Conservation (phyloP, 2,329 filamentous ascomycete genomes). For the Ceratocystis smalleyi region DNA sequence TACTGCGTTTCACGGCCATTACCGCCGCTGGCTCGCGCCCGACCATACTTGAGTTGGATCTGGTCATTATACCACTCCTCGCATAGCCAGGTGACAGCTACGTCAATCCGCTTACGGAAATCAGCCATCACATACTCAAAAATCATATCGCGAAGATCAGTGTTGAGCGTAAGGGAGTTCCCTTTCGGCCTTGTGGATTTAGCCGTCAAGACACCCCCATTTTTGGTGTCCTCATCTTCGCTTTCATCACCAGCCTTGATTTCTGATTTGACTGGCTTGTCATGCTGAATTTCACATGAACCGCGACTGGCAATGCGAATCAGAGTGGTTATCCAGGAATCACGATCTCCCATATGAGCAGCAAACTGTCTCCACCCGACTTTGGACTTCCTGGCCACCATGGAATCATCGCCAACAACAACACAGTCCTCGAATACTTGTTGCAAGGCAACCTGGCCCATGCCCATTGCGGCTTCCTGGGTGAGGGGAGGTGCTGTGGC, state of each 20-base stretch:
- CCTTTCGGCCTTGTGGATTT: conserved; percentile 1
- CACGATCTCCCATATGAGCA: conserved; percentile 66
- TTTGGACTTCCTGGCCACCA: conserved; percentile 43
- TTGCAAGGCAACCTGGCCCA: conserved; percentile 17
- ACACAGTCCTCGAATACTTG: conserved; percentile 29
- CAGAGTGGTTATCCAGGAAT: conserved; percentile 82
- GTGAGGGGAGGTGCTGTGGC: conserved; percentile 61
- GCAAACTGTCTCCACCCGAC: conserved; percentile 71
- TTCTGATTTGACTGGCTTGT: conserved; percentile 21
- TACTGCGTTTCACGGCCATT: conserved; percentile 41
- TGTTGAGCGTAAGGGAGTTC: conserved; percentile 35
- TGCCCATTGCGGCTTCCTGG: conserved; percentile 29
- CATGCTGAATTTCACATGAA: background rate
- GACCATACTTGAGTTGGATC: background rate
- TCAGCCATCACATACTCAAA: conserved; percentile 82
- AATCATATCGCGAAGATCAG: conserved; percentile 62
- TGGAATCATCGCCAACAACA: conserved; percentile 52
- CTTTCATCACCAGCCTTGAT: background rate
- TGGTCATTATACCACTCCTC: conserved; percentile 96
- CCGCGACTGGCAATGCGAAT: conserved; percentile 49
- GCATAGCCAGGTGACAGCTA: conserved; percentile 84
- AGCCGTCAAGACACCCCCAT: conserved; percentile 4
- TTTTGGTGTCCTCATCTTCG: conserved; percentile 18
- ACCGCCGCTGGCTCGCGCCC: background rate
- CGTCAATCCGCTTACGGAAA: conserved; percentile 75